phyloP scores from a whole-genome alignment of 257 asterid species.

The Lithospermum erythrorhizon region DNA sequence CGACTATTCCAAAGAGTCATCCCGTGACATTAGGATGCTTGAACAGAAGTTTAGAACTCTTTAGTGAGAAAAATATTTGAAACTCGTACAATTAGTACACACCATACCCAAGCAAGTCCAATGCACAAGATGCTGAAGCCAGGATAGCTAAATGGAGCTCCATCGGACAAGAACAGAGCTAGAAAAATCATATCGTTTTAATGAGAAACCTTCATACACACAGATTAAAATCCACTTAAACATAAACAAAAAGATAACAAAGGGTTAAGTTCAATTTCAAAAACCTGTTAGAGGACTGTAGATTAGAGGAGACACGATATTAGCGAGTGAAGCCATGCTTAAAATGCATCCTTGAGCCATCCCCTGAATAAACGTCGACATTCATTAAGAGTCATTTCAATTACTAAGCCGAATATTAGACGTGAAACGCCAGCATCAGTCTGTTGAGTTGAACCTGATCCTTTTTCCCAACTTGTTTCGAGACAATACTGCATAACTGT shows the following conservation, averaged over 20 bases:
- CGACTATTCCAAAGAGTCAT: too few relatives aligned
- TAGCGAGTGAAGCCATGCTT: conserved; percentile 67
- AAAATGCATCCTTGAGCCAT: conserved; percentile 87
- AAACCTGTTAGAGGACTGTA: conserved; percentile 82
- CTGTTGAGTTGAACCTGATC: not conserved
- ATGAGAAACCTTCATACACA: too few relatives aligned
- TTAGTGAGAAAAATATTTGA: too few relatives aligned
- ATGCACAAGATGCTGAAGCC: not conserved
- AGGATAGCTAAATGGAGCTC: not conserved
- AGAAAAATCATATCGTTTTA: too few relatives aligned
- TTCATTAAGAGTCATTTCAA: not conserved
- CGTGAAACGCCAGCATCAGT: too few relatives aligned
- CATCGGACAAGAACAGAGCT: not conserved
- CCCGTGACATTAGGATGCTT: too few relatives aligned
- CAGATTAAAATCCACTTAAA: too few relatives aligned
- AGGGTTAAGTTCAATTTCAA: too few relatives aligned
- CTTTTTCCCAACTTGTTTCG: not conserved
- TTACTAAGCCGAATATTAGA: too few relatives aligned
- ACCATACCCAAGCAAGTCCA: not conserved
- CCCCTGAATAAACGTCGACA: conserved; percentile 29
- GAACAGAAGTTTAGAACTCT: too few relatives aligned
- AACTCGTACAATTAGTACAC: not conserved
- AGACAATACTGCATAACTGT: not conserved
- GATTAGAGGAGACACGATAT: conserved; percentile 63
- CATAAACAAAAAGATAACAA: too few relatives aligned